Evolutionary conservation across 1,284 basidiomycete genomes (phyloP), one percentile per base, ranked within the genome.

Genomic region (Phlebopus sp.): DNA sequence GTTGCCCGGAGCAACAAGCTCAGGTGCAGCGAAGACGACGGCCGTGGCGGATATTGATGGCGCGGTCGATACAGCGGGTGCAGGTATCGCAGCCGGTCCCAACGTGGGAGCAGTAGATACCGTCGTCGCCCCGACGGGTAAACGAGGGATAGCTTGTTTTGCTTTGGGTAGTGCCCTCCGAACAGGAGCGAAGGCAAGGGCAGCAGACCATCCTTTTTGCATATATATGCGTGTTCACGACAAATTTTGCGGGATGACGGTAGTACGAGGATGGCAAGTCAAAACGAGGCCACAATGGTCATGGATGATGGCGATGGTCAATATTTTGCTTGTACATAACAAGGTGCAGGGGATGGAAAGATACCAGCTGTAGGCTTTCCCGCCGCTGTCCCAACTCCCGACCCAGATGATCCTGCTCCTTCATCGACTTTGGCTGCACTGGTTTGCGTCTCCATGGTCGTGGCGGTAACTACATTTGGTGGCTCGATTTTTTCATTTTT

Each of bases 151-250:
- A 1, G 69, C 51, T 1, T 71, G 59, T 60, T 84, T 87, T 32
- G 74, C 50, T 60, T 87, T 90, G 55, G 70, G 71, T 32, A 68
- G 66, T 51, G 70, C 72, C 53, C 83, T 75, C 44, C 86, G 79
- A 39, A 88, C 76, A 38, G 88, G 89, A 14, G 89, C 89, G 58
- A 91, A 91, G 9, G 87, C 89, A 54, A 91, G 83, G n/a, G 87
- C 79, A 53, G 89, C 85, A 58, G 89, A 91, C 88, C 89, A 91
- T 69, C 81, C 86, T 88, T 50, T 55, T 51, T 53, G 48, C 49
- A 40, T 11, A 29, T 29, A 2, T 11, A 11, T 29, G 27, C 27
- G 8, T 29, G 27, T 29, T 29, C 27, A 30, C 35, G 44, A 49
- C 43, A 25, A 29, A 29, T 23, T n/a, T 17, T 48, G 32, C 6